These are phyloP conservation scores for Aspergillus homomorphus DNA, from an alignment of 495 filamentous ascomycete genomes.

Conservation along the genomic window DNA sequence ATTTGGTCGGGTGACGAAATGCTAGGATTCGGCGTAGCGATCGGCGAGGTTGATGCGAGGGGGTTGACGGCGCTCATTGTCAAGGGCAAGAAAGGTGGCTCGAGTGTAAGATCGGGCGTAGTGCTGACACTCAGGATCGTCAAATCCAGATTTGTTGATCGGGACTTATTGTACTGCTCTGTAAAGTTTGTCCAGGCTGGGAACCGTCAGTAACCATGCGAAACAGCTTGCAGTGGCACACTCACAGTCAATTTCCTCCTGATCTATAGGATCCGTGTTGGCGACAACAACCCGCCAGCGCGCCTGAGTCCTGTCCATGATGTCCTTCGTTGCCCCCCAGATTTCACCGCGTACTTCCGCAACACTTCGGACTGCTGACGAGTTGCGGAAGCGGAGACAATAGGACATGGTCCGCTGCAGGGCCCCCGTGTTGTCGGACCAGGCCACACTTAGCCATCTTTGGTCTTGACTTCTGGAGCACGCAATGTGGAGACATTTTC, in stretches of 20 bases:
- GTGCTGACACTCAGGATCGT: conserved; percentile 65
- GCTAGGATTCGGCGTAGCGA: conserved; percentile 46
- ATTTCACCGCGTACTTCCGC: conserved; percentile 71
- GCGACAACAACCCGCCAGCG: conserved; percentile 80
- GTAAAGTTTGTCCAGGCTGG: conserved; percentile 46
- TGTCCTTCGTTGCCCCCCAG: conserved; percentile 77
- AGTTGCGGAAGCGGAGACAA: conserved; percentile 65
- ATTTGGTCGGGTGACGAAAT: conserved; percentile 45
- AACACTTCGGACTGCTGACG: conserved; percentile 51
- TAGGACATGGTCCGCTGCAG: conserved; percentile 78
- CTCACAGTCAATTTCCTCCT: conserved; percentile 66
- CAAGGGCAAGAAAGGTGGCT: conserved; percentile 29
- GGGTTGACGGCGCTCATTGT: conserved; percentile 34
- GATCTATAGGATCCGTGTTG: conserved; percentile 67
- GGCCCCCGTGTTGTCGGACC: conserved; percentile 80
- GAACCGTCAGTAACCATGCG: conserved; percentile 8
- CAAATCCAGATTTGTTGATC: conserved; percentile 47
- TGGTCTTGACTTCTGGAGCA: conserved; percentile 79
- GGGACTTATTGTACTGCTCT: conserved; percentile 44
- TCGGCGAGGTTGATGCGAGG: conserved; percentile 36
- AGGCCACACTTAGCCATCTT: conserved; percentile 86
- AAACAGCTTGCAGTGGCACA: neutral
- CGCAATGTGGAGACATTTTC: conserved; percentile 79
- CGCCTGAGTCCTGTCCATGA: conserved; percentile 66
- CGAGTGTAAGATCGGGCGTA: conserved; percentile 61